Evolutionary conservation across 2,329 filamentous ascomycete genomes (phyloP).

Genomic region (Neospermospora avenae): DNA sequence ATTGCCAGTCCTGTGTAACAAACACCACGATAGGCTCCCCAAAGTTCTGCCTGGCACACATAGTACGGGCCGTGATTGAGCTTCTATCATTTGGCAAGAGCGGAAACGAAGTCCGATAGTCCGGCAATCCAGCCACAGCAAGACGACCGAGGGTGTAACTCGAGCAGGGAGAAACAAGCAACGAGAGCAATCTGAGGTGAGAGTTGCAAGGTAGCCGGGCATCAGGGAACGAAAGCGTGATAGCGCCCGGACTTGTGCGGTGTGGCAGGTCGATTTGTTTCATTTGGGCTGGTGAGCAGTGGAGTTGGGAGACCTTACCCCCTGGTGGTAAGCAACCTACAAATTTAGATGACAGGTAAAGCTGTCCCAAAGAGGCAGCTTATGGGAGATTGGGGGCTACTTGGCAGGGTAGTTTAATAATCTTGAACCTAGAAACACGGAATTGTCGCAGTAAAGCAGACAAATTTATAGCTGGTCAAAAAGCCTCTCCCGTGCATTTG

Average conservation of each 20-base stretch:
- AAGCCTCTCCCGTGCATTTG: too few species aligned
- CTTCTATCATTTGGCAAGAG: neutral
- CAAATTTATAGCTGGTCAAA: neutral
- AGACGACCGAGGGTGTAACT: neutral
- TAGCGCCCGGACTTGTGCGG: conserved; percentile 2
- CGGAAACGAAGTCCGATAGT: neutral
- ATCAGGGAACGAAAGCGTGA: conserved; percentile 8
- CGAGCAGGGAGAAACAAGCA: neutral
- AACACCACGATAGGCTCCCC: neutral
- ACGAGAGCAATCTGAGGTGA: neutral
- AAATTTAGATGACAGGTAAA: neutral
- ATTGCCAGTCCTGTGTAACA: neutral
- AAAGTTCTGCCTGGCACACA: neutral
- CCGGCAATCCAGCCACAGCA: neutral
- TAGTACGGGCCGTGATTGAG: neutral
- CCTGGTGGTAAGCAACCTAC: neutral
- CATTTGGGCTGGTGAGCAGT: neutral
- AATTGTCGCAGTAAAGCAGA: neutral
- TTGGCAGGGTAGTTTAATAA: neutral
- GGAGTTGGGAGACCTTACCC: too few species aligned
- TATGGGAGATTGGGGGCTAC: neutral
- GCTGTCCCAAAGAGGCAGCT: neutral
- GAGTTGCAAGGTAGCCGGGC: neutral
- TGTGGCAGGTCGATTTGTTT: neutral
- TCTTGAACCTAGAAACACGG: too few species aligned